Evolutionary conservation across 352 stramenopile species (phyloP).

Genomic region (Plasmopara halstedii): DNA sequence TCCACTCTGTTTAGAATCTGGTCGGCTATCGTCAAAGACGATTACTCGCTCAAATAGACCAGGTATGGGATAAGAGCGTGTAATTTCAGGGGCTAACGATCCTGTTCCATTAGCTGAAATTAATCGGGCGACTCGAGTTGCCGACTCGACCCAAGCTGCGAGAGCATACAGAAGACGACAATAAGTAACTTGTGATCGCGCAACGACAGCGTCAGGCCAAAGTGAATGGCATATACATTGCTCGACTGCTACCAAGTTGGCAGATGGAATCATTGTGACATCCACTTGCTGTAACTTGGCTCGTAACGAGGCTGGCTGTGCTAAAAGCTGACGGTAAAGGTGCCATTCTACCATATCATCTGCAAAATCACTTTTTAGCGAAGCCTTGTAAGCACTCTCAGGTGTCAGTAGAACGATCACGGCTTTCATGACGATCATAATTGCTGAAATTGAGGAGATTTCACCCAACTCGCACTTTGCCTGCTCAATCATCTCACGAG

Average conservation of each 20-base stretch:
- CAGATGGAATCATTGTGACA: slow-evolving; percentile 28
- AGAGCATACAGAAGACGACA: slow-evolving; percentile 40
- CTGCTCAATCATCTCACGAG: slow-evolving; percentile 14
- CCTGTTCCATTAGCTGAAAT: slow-evolving; percentile 28
- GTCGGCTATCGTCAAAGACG: slow-evolving; percentile 32
- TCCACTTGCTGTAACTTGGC: slow-evolving; percentile 38
- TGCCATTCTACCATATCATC: slow-evolving; percentile 65
- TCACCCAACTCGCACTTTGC: neutral
- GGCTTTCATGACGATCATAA: slow-evolving; percentile 75
- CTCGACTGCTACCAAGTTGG: slow-evolving; percentile 52
- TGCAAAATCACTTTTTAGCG: slow-evolving; percentile 18
- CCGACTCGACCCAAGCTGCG: slow-evolving; percentile 43
- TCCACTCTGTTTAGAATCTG: slow-evolving; percentile 4
- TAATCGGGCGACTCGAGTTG: slow-evolving; percentile 22
- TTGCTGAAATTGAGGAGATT: slow-evolving; percentile 6
- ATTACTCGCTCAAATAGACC: slow-evolving; percentile 66
- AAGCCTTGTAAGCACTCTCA: slow-evolving; percentile 48
- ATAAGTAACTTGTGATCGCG: slow-evolving; percentile 17
- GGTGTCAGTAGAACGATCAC: slow-evolving; percentile 75
- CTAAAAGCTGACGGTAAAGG: slow-evolving; percentile 46
- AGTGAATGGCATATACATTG: slow-evolving; percentile 41
- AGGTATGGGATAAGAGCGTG: slow-evolving; percentile 33
- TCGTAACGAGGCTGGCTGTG: slow-evolving; percentile 36
- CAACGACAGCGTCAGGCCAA: slow-evolving; percentile 35
- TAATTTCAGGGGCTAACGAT: slow-evolving; percentile 41